Percentiles rank a stretch among this genome's conserved stretches.
phyloP scores from a whole-genome alignment of 2,329 filamentous ascomycete genomes.

The Calonectria fujianensis region DNA sequence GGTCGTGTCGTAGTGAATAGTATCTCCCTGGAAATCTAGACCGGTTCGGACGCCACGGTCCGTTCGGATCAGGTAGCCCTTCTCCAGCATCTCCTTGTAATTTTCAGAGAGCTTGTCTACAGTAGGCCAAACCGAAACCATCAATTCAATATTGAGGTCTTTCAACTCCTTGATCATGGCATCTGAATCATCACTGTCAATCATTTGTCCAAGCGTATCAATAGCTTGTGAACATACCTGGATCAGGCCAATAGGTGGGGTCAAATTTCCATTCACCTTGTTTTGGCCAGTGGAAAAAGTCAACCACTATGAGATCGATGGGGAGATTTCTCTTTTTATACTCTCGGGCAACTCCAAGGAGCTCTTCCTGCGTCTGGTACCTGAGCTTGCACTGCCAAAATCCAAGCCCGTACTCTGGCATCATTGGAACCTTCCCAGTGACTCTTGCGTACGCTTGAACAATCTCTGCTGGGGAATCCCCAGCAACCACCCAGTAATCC shows the following conservation, averaged over 20 bases:
- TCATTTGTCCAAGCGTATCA: background rate
- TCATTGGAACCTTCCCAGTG: constrained; percentile 78
- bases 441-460: constrained; percentile 73
- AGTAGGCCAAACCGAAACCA: constrained; percentile 83
- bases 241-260: constrained; percentile 78
- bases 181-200: constrained; percentile 57
- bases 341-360: constrained; percentile 76
- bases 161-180: constrained; percentile 79
- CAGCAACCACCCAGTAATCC: constrained; percentile 80
- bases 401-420: constrained; percentile 81
- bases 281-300: constrained; percentile 81
- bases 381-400: constrained; percentile 82
- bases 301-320: constrained; percentile 78
- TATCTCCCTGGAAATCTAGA: constrained; percentile 76
- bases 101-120: constrained; percentile 77
- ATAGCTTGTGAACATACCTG: constrained; percentile 60
- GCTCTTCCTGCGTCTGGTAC: constrained; percentile 79
- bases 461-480: constrained; percentile 73
- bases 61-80: constrained; percentile 75
- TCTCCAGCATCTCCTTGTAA: constrained; percentile 77
- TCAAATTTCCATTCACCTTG: constrained; percentile 84
- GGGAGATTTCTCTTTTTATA: constrained; percentile 74
- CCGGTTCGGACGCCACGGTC: constrained; percentile 76
- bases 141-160: constrained; percentile 76
- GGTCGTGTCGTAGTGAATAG: constrained; percentile 78